Percentiles rank a stretch among this genome's conserved stretches.
Conservation (phyloP, 768 basidiomycete species). For the Xerocomellus amylosporus region DNA sequence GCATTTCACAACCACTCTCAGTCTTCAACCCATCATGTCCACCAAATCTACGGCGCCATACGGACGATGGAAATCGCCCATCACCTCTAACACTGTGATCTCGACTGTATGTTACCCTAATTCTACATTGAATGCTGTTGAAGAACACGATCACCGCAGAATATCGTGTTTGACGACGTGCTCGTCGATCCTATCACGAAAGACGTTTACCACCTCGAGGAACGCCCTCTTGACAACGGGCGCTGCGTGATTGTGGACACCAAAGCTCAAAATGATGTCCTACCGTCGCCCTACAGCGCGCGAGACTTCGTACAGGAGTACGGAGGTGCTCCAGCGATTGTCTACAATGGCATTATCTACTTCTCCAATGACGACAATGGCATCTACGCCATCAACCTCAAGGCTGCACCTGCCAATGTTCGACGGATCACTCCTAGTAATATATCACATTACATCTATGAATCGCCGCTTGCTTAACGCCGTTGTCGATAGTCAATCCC, state of each 20-base stretch:
- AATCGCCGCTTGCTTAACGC: background rate
- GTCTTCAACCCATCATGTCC: background rate
- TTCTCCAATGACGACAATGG: slow-evolving; percentile 56
- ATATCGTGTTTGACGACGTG: slow-evolving; percentile 38
- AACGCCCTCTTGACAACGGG: slow-evolving; percentile 41
- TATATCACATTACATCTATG: background rate
- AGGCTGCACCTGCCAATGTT: slow-evolving; percentile 27
- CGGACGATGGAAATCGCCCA: slow-evolving; percentile 58
- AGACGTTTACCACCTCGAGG: slow-evolving; percentile 54
- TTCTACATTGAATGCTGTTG: background rate
- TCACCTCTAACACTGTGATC: slow-evolving; percentile 48
- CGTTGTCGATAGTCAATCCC: slow-evolving; percentile 15
- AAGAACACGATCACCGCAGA: slow-evolving; percentile 10
- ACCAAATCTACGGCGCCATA: slow-evolving; percentile 39
- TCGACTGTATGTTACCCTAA: slow-evolving; percentile 32
- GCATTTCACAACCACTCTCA: background rate
- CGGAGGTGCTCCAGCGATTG: slow-evolving; percentile 58
- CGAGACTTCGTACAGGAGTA: slow-evolving; percentile 62
- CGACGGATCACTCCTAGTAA: slow-evolving; percentile 56
- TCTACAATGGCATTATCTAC: slow-evolving; percentile 45
- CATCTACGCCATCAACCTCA: slow-evolving; percentile 41
- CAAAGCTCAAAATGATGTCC: slow-evolving; percentile 41
- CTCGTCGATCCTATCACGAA: slow-evolving; percentile 50
- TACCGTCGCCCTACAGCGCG: slow-evolving; percentile 51
- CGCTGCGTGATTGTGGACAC: slow-evolving; percentile 55